Evolutionary conservation across 108 stramenopile genomes (phyloP).

Genomic region (Fragilaria crotonensis): DNA sequence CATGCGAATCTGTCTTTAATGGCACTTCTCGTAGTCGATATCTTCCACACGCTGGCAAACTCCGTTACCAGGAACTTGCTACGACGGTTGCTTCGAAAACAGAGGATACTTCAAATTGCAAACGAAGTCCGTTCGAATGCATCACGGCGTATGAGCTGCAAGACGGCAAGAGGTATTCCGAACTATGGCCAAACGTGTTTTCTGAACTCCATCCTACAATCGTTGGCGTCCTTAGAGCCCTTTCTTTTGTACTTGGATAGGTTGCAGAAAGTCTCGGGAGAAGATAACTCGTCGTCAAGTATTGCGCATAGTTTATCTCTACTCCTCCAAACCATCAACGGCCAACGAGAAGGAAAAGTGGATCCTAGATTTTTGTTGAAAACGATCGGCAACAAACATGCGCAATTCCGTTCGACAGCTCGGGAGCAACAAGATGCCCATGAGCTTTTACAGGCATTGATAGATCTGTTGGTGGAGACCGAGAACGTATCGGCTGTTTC

Average conservation of each 20-base stretch:
- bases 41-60: no score
- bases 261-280: constrained; percentile 13
- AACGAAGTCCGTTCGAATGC: no score
- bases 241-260: constrained; percentile 47
- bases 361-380: constrained; percentile 2
- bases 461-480: constrained; percentile 45
- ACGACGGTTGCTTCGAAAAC: no score
- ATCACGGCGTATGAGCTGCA: no score
- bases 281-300: neutral
- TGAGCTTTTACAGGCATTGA: constrained; percentile 63
- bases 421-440: constrained; percentile 80
- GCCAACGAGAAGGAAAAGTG: neutral
- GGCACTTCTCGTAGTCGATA: no score
- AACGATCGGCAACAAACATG: constrained; percentile 32
- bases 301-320: neutral
- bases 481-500: constrained; percentile 11
- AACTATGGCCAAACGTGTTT: constrained; percentile 83
- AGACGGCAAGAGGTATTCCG: constrained; percentile 32
- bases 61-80: no score
- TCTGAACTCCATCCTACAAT: constrained; percentile 69
- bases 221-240: constrained; percentile 55
- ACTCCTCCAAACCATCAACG: neutral
- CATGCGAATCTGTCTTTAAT: no score
- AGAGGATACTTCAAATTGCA: no score
- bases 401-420: constrained; percentile 41